Conservation (phyloP, 1,139 yeast species). For the Yamadazyma epiphylla region DNA sequence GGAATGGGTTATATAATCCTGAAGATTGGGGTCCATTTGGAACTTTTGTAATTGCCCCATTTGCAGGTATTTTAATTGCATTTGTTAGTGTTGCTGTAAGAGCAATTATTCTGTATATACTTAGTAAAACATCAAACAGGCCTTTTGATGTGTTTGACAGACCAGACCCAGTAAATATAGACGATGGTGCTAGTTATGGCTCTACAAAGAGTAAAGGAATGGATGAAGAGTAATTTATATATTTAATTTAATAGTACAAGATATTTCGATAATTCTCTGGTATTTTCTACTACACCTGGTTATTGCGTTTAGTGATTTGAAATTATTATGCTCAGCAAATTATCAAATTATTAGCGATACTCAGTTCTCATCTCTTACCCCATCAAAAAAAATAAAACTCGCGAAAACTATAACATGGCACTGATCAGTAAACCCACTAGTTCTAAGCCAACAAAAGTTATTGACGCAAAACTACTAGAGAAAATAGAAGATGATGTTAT, state of each 20-base stretch:
- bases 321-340: too few species aligned
- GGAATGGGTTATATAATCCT: constrained; percentile 73
- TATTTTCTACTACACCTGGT: too few species aligned
- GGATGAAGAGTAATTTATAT: too few species aligned
- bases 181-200: constrained; percentile 4
- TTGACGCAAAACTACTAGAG: constrained; percentile 24
- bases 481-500: constrained; percentile 35
- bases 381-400: too few species aligned
- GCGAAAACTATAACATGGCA: too few species aligned
- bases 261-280: too few species aligned
- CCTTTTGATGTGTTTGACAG: constrained; percentile 58
- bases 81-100: constrained; percentile 51
- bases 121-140: constrained; percentile 34
- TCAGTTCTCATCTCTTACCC: too few species aligned
- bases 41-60: constrained; percentile 88
- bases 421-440: background rate
- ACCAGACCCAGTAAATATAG: constrained; percentile 23
- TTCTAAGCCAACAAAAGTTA: background rate
- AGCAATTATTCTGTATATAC: constrained; percentile 30
- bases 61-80: constrained; percentile 68
- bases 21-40: constrained; percentile 95
- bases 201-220: constrained; percentile 2
- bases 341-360: too few species aligned
- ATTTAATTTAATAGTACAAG: too few species aligned
- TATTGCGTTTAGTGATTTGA: too few species aligned